Conservation (phyloP, 164 flowering plant genomes). For the Berberis thunbergii region DNA sequence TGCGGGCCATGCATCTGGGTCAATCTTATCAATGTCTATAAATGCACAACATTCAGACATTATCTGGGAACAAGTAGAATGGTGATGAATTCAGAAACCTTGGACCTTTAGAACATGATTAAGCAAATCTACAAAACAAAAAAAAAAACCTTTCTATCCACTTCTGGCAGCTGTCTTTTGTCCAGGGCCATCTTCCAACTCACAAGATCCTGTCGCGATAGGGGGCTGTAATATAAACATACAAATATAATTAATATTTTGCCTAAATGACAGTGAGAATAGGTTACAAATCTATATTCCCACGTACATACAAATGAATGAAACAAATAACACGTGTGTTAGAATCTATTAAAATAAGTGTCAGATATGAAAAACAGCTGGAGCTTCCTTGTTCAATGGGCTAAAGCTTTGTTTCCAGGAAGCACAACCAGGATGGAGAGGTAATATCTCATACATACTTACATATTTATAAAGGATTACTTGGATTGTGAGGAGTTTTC, state of each 20-base stretch:
- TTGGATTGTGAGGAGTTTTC: not conserved
- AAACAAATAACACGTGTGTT: too few species aligned
- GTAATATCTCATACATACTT: too few species aligned
- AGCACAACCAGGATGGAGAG: too few species aligned
- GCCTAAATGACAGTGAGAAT: not conserved
- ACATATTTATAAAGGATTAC: not conserved
- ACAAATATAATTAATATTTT: not conserved
- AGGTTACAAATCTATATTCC: too few species aligned
- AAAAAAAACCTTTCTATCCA: conserved; percentile 60
- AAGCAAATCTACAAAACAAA: not conserved
- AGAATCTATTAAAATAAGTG: too few species aligned
- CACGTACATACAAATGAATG: too few species aligned
- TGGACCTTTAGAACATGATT: not conserved
- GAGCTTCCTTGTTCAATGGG: too few species aligned
- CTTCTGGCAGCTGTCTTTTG: conserved; percentile 72
- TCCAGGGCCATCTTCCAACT: conserved; percentile 96
- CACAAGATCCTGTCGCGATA: conserved; percentile 97
- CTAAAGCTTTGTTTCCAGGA: too few species aligned
- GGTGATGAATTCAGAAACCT: not conserved
- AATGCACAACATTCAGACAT: conserved; percentile 66
- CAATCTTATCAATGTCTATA: conserved; percentile 77
- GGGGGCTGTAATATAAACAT: conserved; percentile 45
- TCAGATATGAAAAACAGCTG: too few species aligned
- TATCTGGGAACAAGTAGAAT: conserved; percentile 31
- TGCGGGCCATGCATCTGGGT: conserved; percentile 96